phyloP scores from a whole-genome alignment of 2,329 filamentous ascomycete species.

The Penicillium sp. region DNA sequence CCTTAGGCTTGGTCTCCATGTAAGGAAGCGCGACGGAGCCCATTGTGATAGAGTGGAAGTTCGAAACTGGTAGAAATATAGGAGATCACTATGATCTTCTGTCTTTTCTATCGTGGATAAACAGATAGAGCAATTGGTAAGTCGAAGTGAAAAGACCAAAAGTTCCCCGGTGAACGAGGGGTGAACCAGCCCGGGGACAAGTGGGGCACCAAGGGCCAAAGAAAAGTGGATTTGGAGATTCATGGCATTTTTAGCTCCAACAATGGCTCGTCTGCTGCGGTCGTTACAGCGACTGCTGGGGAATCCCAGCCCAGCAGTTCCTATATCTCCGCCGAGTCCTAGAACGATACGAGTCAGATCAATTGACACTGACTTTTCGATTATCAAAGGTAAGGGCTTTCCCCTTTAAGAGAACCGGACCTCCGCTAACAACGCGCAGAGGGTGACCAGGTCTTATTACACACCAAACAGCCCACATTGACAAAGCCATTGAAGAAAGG shows the following conservation, averaged over 20 bases:
- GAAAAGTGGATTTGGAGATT: constrained; percentile 9
- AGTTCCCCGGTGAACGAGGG: constrained; percentile 9
- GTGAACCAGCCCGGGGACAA: not conserved
- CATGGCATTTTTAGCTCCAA: constrained; percentile 10
- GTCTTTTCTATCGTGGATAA: not conserved
- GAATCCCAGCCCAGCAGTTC: not conserved
- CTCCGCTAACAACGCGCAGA: constrained; percentile 30
- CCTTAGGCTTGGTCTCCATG: constrained; percentile 66
- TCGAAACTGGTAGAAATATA: not conserved
- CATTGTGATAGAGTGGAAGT: constrained; percentile 21
- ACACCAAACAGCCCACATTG: constrained; percentile 41
- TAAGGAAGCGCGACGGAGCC: constrained; percentile 38
- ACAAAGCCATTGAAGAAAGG: constrained; percentile 44
- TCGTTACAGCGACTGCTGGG: constrained; percentile 34
- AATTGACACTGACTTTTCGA: constrained; percentile 40
- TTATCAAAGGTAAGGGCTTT: constrained; percentile 35
- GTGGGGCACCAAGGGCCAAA: not conserved
- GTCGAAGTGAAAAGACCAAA: constrained; percentile 1
- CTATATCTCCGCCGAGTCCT: constrained; percentile 15
- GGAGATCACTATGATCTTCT: not conserved
- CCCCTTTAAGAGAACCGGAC: not conserved
- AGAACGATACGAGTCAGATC: constrained; percentile 26
- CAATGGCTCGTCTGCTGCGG: constrained; percentile 40
- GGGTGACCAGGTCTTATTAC: constrained; percentile 46
- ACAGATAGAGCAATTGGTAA: constrained; percentile 5